A percentile compares a stretch with the other conserved stretches of the same genome.
These are phyloP conservation scores for Aspergillus latus DNA, from an alignment of 2,329 filamentous ascomycete genomes.

Conservation along the genomic window DNA sequence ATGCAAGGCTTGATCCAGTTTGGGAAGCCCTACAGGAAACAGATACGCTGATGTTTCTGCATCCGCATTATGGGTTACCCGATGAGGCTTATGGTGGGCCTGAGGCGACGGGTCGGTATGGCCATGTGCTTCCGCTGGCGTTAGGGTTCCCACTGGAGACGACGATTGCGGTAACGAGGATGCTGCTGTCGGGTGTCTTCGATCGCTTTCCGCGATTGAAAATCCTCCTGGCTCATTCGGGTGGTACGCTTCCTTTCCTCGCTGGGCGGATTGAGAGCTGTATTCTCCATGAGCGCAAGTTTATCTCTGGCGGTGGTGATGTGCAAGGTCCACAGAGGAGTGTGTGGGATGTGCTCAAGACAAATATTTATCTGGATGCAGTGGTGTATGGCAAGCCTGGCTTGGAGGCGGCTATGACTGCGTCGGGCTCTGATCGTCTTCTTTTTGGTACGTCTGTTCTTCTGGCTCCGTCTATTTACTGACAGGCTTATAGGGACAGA, in stretches of 20 bases:
- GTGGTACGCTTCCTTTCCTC: slow-evolving; percentile 83
- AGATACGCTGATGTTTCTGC: slow-evolving; percentile 72
- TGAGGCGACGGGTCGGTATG: slow-evolving; percentile 67
- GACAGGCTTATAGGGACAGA: slow-evolving; percentile 37
- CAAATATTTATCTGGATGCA: slow-evolving; percentile 83
- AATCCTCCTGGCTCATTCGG: slow-evolving; percentile 82
- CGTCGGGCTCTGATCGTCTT: slow-evolving; percentile 47
- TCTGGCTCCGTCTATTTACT: not conserved
- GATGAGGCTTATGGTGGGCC: slow-evolving; percentile 78
- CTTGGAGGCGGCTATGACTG: slow-evolving; percentile 74
- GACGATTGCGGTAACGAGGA: slow-evolving; percentile 82
- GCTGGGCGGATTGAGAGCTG: slow-evolving; percentile 88
- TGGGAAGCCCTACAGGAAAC: slow-evolving; percentile 67
- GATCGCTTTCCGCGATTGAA: slow-evolving; percentile 68
- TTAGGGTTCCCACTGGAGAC: slow-evolving; percentile 91
- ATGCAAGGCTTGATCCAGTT: slow-evolving; percentile 69
- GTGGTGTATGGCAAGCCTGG: slow-evolving; percentile 57
- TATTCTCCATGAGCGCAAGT: slow-evolving; percentile 75
- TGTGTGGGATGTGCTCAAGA: slow-evolving; percentile 65
- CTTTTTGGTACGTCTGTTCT: slow-evolving; percentile 37
- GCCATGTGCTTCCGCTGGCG: slow-evolving; percentile 81
- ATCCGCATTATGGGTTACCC: slow-evolving; percentile 89
- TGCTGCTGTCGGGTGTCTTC: slow-evolving; percentile 85
- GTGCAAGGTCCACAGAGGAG: slow-evolving; percentile 59
- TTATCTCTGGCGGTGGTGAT: slow-evolving; percentile 64